Percentiles rank a stretch among this genome's conserved stretches.
Evolutionary conservation across 768 basidiomycete genomes (phyloP).

Genomic region (Piloderma croceum): DNA sequence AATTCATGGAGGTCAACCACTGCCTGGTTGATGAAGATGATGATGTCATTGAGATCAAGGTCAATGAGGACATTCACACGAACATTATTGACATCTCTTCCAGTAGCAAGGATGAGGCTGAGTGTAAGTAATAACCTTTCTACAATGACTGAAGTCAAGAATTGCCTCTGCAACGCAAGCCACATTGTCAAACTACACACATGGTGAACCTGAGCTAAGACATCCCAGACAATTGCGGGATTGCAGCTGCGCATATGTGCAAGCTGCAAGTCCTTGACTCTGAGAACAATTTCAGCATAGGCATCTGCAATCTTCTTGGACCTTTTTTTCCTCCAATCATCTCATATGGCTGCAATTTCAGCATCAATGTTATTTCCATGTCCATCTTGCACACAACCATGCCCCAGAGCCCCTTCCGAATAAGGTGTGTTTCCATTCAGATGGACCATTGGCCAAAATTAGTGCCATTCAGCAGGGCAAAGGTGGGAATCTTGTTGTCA

Average conservation of each 20-base stretch:
- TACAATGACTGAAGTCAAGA: too few species aligned
- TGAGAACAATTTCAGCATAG: conserved; percentile 20
- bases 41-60: too few species aligned
- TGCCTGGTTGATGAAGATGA: too few species aligned
- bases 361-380: background rate
- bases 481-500: too few species aligned
- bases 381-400: conserved; percentile 10
- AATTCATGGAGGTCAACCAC: too few species aligned
- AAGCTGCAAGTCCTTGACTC: conserved; percentile 22
- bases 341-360: conserved; percentile 5
- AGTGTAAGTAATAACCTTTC: too few species aligned
- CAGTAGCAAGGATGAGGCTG: too few species aligned
- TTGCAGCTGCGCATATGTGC: conserved; percentile 20
- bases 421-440: conserved; percentile 20
- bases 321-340: conserved; percentile 7
- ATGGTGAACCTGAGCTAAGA: conserved; percentile 16
- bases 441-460: conserved; percentile 22
- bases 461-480: conserved; percentile 16
- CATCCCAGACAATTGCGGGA: conserved; percentile 21
- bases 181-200: conserved; percentile 20
- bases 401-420: conserved; percentile 11
- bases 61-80: too few species aligned
- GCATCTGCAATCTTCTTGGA: conserved; percentile 17
- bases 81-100: too few species aligned
- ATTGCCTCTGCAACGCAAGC: too few species aligned